Evolutionary conservation across 176 grass and related monocot species (phyloP), one percentile per base, ranked within the genome.

Genomic region (Raddia distichophylla): DNA sequence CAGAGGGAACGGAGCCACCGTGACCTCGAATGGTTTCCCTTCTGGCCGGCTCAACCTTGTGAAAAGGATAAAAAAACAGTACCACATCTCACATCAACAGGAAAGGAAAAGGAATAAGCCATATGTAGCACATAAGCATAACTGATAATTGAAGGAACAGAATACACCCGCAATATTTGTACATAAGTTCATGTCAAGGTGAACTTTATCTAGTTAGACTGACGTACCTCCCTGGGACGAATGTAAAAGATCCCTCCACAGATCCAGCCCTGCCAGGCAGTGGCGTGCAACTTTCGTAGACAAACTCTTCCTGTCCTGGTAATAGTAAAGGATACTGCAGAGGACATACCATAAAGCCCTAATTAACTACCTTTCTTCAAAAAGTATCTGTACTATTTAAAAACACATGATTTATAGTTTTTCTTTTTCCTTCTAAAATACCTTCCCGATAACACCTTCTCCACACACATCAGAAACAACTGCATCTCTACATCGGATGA

Each of bases 371-470:
- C 2, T 59, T 13, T 59, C 59, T 61, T 18, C 9, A 0, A 69
- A 34, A 79, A 15, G 64, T 32, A 74, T n/a, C 3, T 71, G 14
- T 42, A 58, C 40, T 27, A 62, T 69, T 64, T 0, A 66, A 33
- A 3, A 59, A 58, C 3, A 62, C 48, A 8, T 5, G 22, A 34
- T 64, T 22, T 55, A 59, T 55, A 59, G 20, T 17, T 68, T 44
- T 66, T 8, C n/a, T 58, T 65, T 22, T 13, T n/a, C 2, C 11
- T 73, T 81, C 47, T 18, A 83, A 58, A 50, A 50, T 86, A 95
- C 96, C 89, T 95, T 5, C 82, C 96, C 96, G 73, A 95, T 95
- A 20, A 95, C 96, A 85, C 90, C 93, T 87, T 90, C 91, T 7
- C 93, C 96, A 10, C 10, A 33, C 59, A 93, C 34, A 80, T 99